Base-by-base conservation (phyloP, 106 monocot genomes). In the Phalaenopsis equestris region DNA sequence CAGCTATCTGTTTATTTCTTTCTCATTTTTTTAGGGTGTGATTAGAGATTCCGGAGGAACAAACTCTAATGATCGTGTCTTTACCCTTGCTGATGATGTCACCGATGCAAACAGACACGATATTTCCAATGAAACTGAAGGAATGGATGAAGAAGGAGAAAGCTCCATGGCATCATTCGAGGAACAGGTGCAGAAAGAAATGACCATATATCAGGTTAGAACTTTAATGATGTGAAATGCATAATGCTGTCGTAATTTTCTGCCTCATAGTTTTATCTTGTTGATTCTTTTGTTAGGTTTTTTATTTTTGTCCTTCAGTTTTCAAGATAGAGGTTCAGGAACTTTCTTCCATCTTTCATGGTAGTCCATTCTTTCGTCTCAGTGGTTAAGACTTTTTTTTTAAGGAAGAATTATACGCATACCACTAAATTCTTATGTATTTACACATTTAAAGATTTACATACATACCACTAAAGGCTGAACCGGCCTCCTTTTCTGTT, bases 111-210 rank as follows among this genome's bases (percentile, higher is more conserved):
- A 88, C 78, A 88, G 78, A 79, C 91, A 87, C 82, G 82, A 78
- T 56, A n/a, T 80, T 43, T 58, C 41, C 10, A 86, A 55, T 75
- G 90, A 84, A 23, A 70, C 57, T 80, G 91, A 93, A 78, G 84
- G 86, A 67, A 67, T 77, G 70, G 91, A 93, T 48, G 99, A 95
- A 56, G 99, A 95, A 84, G 83, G 88, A n/a, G 93, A 90, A 49
- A 85, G 82, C 79, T 86, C 92, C 56, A 83, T 95, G n/a, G 89
- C 86, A 12, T 99, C 94, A 83, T 89, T 88, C 48, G 95, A 95
- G 90, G 99, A 93, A 80, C 95, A 99, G 79, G 82, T 94, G 41
- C 89, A 80, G 56, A 94, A 93, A 83, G 99, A 99, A 85, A 99
- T 99, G 99, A 88, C 91, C 39, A 81, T 99, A 17, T 99, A 93